Evolutionary conservation across 192 early-diverging fungal genomes (phyloP), one percentile per base, ranked within the genome.

Genomic region (Backusella morwellensis): DNA sequence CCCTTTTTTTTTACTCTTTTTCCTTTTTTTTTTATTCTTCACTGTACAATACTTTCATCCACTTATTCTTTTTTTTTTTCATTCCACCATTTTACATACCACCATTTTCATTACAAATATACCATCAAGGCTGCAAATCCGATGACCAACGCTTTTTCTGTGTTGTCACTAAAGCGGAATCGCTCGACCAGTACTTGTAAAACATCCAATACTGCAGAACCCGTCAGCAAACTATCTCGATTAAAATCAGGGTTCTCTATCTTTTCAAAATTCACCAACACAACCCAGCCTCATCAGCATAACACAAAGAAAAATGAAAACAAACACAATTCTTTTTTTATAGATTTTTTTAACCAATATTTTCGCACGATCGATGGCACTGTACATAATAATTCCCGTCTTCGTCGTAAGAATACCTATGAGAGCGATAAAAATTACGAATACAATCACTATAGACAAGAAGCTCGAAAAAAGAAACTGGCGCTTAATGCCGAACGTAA

Each of bases 131-230:
- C 23, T 63, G 26, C 21, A 26, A 63, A 23, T 63, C 56, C 56
- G 56, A 74, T 74, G 73, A 63, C 73, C 35, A 47, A 47, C 52
- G 54, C 73, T n/a, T 63, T 74, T 40, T 34, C 73, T 52, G 40
- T 52, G 19, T 47, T 63, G 21, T 74, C 73, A n/a, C 73, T 56
- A 17, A 74, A 74, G 54, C 29, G 73, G 26, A 35, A 74, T 34
- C 73, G 73, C 35, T 74, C 73, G 19, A 35, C 56, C 34, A 74
- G 73, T n/a, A 63, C 73, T 23, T 35, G 50, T 9, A 74, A 74
- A 40, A 74, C 73, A 6, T n/a, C 21, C 4, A 63, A 11, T 5
- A 14, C 32, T 7, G n/a, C 35, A 3, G 70, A 40, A 32, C 70
- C 70, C 9, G 44, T 50, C 9, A 44, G 70, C 21, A 72, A 72